Conservation (phyloP, 1,284 basidiomycete genomes). For the Trametes sp. region DNA sequence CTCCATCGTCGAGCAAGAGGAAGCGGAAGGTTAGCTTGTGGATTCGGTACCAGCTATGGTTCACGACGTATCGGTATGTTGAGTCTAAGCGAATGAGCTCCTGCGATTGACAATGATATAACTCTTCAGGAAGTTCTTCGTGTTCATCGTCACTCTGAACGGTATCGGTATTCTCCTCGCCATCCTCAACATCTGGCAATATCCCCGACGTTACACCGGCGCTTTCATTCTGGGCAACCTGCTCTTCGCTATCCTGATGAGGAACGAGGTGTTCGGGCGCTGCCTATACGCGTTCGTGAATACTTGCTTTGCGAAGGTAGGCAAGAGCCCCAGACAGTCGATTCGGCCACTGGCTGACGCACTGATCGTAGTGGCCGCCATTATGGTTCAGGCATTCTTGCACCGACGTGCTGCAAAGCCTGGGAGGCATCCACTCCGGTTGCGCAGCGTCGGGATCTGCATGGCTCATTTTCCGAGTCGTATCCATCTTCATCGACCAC, state of each 20-base stretch:
- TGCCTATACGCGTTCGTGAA: conserved; percentile 64
- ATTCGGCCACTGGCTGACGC: neutral
- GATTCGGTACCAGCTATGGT: conserved; percentile 66
- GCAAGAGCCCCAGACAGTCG: neutral
- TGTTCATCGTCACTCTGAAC: conserved; percentile 59
- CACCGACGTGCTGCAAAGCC: conserved; percentile 69
- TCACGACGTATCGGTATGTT: conserved; percentile 68
- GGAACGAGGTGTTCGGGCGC: conserved; percentile 67
- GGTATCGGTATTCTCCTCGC: conserved; percentile 58
- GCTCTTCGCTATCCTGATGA: conserved; percentile 49
- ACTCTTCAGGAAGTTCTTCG: conserved; percentile 64
- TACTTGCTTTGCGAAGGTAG: conserved; percentile 68
- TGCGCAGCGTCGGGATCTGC: conserved; percentile 68
- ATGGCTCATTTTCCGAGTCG: conserved; percentile 69
- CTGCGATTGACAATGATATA: neutral
- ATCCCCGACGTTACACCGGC: conserved; percentile 64
- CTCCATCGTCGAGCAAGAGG: conserved; percentile 31
- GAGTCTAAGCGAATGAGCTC: neutral
- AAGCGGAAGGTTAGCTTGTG: conserved; percentile 46
- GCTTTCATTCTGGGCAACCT: conserved; percentile 66
- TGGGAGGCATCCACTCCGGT: conserved; percentile 77
- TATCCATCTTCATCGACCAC: conserved; percentile 60
- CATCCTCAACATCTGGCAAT: conserved; percentile 59
- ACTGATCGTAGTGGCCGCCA: conserved; percentile 62
- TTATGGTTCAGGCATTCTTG: conserved; percentile 65